Evolutionary conservation across 495 filamentous ascomycete species (phyloP).

Genomic region (Penicillium salamii): DNA sequence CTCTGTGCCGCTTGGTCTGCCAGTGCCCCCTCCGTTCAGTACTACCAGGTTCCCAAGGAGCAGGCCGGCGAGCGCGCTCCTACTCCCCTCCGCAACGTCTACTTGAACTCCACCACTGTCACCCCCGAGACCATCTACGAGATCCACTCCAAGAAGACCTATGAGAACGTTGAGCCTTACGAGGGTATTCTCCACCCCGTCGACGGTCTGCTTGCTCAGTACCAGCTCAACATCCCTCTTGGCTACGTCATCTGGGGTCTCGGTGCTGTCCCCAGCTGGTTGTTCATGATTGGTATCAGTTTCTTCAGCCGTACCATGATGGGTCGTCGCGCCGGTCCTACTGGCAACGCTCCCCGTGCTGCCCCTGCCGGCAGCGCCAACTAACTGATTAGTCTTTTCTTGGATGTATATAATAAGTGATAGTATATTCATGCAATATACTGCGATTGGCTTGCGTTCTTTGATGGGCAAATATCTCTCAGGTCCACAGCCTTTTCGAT

Average conservation of each 20-base stretch:
- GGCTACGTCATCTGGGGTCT: slow-evolving; percentile 67
- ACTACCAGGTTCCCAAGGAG: slow-evolving; percentile 68
- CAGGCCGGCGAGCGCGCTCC: slow-evolving; percentile 33
- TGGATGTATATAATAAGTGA: slow-evolving; percentile 25
- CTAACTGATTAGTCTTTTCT: slow-evolving; percentile 16
- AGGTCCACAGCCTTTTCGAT: not conserved
- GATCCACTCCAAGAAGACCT: slow-evolving; percentile 61
- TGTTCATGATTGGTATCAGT: slow-evolving; percentile 76
- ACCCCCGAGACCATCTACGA: slow-evolving; percentile 60
- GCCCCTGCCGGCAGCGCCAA: slow-evolving; percentile 25
- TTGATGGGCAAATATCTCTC: slow-evolving; percentile 1
- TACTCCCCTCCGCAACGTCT: slow-evolving; percentile 53
- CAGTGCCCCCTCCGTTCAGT: slow-evolving; percentile 66
- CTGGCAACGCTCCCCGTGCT: slow-evolving; percentile 25
- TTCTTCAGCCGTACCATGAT: slow-evolving; percentile 81
- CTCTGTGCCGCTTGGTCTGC: slow-evolving; percentile 83
- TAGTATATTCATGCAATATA: slow-evolving; percentile 15
- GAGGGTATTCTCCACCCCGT: slow-evolving; percentile 80
- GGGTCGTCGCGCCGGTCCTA: slow-evolving; percentile 46
- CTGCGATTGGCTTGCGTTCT: slow-evolving; percentile 14
- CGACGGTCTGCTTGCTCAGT: slow-evolving; percentile 66
- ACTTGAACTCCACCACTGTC: slow-evolving; percentile 63
- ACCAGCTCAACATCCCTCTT: slow-evolving; percentile 59
- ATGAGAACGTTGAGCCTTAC: slow-evolving; percentile 51
- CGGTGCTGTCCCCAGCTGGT: slow-evolving; percentile 62